Evolutionary conservation across 768 basidiomycete species (phyloP).

Genomic region (Hygrocybe coccinea): DNA sequence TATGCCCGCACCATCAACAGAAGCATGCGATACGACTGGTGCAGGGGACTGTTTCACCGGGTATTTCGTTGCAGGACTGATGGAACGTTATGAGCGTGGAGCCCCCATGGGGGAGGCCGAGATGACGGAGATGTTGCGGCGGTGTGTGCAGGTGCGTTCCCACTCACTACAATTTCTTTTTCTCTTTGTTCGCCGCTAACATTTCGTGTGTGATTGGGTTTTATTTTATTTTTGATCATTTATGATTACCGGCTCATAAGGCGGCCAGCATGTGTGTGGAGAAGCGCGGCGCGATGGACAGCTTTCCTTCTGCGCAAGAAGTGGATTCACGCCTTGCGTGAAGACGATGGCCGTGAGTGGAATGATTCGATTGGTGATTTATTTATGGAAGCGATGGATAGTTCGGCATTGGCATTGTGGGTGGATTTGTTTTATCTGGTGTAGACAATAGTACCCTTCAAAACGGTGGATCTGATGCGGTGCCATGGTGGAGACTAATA

Average conservation of each 20-base stretch:
- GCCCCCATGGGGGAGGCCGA: constrained; percentile 29
- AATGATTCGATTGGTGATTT: too few relatives aligned
- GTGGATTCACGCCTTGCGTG: constrained; percentile 25
- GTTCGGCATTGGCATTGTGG: too few relatives aligned
- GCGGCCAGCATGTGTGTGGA: constrained; percentile 62
- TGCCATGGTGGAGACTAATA: too few relatives aligned
- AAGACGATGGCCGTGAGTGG: too few relatives aligned
- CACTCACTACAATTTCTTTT: too few relatives aligned
- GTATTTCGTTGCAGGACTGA: constrained; percentile 53
- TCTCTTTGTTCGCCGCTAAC: background rate
- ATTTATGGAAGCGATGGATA: too few relatives aligned
- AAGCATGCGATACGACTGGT: constrained; percentile 51
- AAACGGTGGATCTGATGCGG: too few relatives aligned
- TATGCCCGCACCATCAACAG: constrained; percentile 41
- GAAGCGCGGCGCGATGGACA: constrained; percentile 52
- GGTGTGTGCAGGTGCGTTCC: constrained; percentile 43
- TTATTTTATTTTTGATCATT: background rate
- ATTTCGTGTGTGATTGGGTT: background rate
- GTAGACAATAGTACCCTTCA: too few relatives aligned
- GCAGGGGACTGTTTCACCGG: constrained; percentile 65
- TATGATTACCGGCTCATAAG: constrained; percentile 24
- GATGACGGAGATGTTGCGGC: constrained; percentile 32
- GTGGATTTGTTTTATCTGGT: too few relatives aligned
- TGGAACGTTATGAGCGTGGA: constrained; percentile 34
- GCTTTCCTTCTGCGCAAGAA: constrained; percentile 42